Percentiles rank a stretch among this genome's conserved stretches.
phyloP scores from a whole-genome alignment of 306 rosid species.

The Cicer pinnatifidum region DNA sequence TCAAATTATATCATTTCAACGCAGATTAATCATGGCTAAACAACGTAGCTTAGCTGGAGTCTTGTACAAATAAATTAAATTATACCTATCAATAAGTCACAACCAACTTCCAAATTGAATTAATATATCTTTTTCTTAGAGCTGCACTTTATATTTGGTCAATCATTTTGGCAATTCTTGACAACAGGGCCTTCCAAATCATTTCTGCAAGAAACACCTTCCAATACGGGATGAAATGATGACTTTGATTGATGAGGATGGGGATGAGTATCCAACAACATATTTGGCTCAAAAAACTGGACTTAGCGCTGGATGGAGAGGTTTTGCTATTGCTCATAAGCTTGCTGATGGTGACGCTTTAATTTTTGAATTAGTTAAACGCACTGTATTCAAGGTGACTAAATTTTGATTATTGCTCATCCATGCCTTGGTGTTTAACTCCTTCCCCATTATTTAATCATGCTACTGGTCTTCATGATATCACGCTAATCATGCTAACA shows the following conservation, averaged over 20 bases:
- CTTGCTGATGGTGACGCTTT: constrained; percentile 84
- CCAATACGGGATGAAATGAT: constrained; percentile 52
- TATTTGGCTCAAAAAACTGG: constrained; percentile 64
- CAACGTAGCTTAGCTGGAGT: not conserved
- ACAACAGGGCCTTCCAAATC: constrained; percentile 67
- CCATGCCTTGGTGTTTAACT: constrained; percentile 4
- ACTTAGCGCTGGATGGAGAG: constrained; percentile 85
- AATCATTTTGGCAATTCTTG: constrained; percentile 34
- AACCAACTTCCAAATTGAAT: not conserved
- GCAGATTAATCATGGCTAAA: not conserved
- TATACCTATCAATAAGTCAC: not conserved
- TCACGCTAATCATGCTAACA: not conserved
- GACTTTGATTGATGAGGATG: constrained; percentile 67
- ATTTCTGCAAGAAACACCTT: constrained; percentile 60
- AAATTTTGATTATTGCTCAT: constrained; percentile 26
- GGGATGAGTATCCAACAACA: constrained; percentile 55
- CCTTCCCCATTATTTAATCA: constrained; percentile 25
- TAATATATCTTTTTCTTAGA: not conserved
- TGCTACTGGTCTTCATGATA: not conserved
- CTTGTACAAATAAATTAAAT: not conserved
- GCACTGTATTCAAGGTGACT: constrained; percentile 75
- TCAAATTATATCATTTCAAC: not conserved
- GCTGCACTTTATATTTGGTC: not conserved
- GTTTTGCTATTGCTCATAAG: constrained; percentile 75
- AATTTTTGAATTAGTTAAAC: constrained; percentile 64